Evolutionary conservation across 352 stramenopile species (phyloP), one percentile per base, ranked within the genome.

Genomic region (Aphanomyces astaci): DNA sequence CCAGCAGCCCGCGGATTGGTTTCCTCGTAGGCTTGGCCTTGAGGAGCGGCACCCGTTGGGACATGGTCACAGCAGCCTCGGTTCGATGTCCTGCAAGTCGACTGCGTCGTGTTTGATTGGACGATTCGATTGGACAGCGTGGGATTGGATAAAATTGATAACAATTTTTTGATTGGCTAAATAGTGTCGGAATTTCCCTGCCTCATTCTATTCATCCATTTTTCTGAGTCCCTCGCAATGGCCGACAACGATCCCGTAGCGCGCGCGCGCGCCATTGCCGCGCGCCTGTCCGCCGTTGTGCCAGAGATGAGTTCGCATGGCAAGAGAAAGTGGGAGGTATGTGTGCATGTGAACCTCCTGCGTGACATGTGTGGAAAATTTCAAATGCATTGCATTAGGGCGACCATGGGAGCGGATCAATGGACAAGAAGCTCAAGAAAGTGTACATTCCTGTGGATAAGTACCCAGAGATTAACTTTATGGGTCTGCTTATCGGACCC

Each of bases 381-480:
- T n/a, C 40, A 60, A 24, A 27, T 19, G 39, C 17, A 4, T 4
- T n/a, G 30, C 10, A 67, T 3, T 62, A 32, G 45, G 45, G 22
- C 45, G 45, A 27, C 13, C 45, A 22, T 32, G 51, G 31, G 7
- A 11, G n/a, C 15, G 39, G 17, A 65, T 59, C 19, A 11, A 59
- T 59, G 25, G 76, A 78, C 4, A 91, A 90, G 76, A 95, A 92
- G 74, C 78, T 76, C 72, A 95, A 95, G 80, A 96, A 96, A 80
- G 81, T 96, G 51, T 96, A 93, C 75, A 96, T 97, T 48, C 87
- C 89, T 4, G 83, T 93, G 64, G 88, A 94, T 66, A 91, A 96
- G 66, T 89, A 97, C 76, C 86, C 87, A 5, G 90, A 97, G 31
- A 96, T 96, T 71, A 97, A 97, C 76, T 97, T 96, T 62, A 95